Conservation (phyloP, 2,329 filamentous ascomycete genomes). For the Penicillium sp. region DNA sequence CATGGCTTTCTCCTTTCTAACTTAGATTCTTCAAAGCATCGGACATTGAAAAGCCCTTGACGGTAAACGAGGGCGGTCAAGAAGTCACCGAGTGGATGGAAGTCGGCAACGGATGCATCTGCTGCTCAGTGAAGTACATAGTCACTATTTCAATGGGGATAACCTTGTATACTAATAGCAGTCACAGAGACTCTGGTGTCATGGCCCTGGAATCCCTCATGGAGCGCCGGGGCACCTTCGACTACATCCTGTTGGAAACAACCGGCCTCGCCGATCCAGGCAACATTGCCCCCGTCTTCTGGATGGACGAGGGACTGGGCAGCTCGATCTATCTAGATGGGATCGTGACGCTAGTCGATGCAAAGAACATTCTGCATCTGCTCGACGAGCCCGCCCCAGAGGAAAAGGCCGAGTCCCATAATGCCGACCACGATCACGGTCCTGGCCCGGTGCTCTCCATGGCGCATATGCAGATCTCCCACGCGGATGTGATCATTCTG, state of each 20-base stretch:
- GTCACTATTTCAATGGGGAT: neutral
- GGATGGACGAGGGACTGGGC: conserved; percentile 92
- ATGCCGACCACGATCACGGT: conserved; percentile 38
- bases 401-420: conserved; percentile 46
- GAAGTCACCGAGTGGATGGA: conserved; percentile 93
- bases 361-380: conserved; percentile 79
- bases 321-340: conserved; percentile 96
- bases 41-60: conserved; percentile 94
- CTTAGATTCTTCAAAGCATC: conserved; percentile 54
- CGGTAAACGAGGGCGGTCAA: conserved; percentile 76
- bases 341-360: conserved; percentile 92
- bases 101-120: conserved; percentile 93
- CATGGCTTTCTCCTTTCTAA: neutral
- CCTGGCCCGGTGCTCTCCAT: conserved; percentile 74
- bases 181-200: conserved; percentile 74
- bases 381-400: conserved; percentile 62
- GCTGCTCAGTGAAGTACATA: conserved; percentile 84
- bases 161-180: conserved; percentile 3
- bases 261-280: conserved; percentile 93
- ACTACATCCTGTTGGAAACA: conserved; percentile 96
- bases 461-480: conserved; percentile 92
- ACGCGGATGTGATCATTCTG: conserved; percentile 89
- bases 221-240: conserved; percentile 87
- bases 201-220: conserved; percentile 94
- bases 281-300: conserved; percentile 92